Base-by-base conservation (phyloP, 768 basidiomycete species). In the Lactarius deliciosus region DNA sequence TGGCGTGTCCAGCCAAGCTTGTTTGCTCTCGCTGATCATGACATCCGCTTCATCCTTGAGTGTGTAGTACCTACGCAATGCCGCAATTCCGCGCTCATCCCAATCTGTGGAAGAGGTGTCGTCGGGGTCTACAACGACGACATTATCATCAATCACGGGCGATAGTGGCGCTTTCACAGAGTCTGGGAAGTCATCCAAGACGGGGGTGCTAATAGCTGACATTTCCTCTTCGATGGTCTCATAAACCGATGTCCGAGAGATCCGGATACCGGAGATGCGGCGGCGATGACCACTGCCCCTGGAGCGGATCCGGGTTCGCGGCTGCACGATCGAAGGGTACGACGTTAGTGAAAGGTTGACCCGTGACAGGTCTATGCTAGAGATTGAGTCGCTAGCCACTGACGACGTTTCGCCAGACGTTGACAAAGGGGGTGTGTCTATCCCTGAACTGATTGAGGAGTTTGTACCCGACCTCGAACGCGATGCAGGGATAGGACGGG, bases 171-270 rank as follows among this genome's bases (percentile, higher is more conserved):
- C 61, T 54, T 43, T 72, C 13, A 40, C 60, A 20, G 50, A 28
- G 41, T 65, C 68, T 15, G 61, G 54, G 63, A 68, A 55, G 16
- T 11, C 28, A 34, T 58, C 56, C 25, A 47, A 47, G 4, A 57
- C 45, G 0, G 79, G 79, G 22, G 70, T 71, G 10, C 65, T 72
- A 32, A 73, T 60, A 15, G 77, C 80, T 5, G 80, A 78, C 15
- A 79, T 73, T 68, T 92, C 92, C 71, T 93, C 91, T 63, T 91
- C 82, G 57, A 93, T 92, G 0, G 88, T 92, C 73, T 92, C 91
- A 69, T 91, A 92, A 0, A 90, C 82, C 0, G 91, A 92, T 0
- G 85, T 78, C 5, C 88, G 81, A 15, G 87, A 88, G 10, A 83
- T 81, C 22, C 84, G 83, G 34, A 84, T 82, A 57, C 86, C 82